These are phyloP conservation scores for Saccharomyces eubayanus DNA, from an alignment of 805 yeast genomes.

Conservation along the genomic window DNA sequence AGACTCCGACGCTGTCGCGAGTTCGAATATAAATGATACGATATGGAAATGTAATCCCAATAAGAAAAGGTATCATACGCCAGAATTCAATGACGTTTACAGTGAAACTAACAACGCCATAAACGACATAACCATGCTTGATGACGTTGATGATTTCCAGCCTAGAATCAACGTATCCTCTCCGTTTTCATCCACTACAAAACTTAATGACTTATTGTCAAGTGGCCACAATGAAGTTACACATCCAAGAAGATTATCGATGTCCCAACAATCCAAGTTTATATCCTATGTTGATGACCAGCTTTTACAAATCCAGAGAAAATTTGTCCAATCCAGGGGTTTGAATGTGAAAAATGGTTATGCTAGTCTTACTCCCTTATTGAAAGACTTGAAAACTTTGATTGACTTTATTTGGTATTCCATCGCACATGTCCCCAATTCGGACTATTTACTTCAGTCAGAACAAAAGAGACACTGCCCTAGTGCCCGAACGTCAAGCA, in stretches of 20 bases:
- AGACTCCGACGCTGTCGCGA: neutral
- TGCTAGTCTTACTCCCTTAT: slow-evolving; percentile 28
- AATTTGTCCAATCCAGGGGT: slow-evolving; percentile 40
- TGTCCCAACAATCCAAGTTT: slow-evolving; percentile 49
- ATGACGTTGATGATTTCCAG: slow-evolving; percentile 25
- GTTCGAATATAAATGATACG: neutral
- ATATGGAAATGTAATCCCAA: neutral
- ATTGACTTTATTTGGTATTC: slow-evolving; percentile 58
- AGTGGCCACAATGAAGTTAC: neutral
- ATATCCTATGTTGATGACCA: slow-evolving; percentile 47
- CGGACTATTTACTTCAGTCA: slow-evolving; percentile 17
- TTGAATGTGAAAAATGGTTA: slow-evolving; percentile 29
- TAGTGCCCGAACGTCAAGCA: neutral
- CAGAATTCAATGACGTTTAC: slow-evolving; percentile 4
- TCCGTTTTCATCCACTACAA: slow-evolving; percentile 24
- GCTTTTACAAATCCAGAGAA: slow-evolving; percentile 46
- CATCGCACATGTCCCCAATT: slow-evolving; percentile 32
- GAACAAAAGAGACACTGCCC: neutral
- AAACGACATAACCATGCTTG: slow-evolving; percentile 12
- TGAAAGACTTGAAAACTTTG: slow-evolving; percentile 40
- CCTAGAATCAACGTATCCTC: slow-evolving; percentile 25
- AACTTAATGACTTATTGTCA: slow-evolving; percentile 2
- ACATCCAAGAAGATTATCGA: slow-evolving; percentile 29
- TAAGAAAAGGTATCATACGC: neutral
- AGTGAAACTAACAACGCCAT: slow-evolving; percentile 6